Percentiles rank a stretch among this genome's conserved stretches.
Evolutionary conservation across 306 rosid genomes (phyloP).

Genomic region (Corylus heterophylla): DNA sequence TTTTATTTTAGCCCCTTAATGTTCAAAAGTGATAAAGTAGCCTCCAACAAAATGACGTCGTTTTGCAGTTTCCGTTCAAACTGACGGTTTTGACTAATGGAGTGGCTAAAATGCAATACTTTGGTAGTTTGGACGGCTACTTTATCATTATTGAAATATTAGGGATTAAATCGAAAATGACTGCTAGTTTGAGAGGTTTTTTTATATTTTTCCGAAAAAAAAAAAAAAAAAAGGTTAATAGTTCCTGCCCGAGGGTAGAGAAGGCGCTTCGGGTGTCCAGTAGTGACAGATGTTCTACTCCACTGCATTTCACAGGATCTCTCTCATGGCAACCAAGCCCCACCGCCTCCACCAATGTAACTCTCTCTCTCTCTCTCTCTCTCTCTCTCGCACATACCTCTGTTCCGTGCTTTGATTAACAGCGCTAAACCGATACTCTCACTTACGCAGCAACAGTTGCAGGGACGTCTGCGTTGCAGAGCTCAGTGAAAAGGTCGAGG

Average conservation of each 20-base stretch:
- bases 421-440: not conserved
- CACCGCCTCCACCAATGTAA: conserved; percentile 51
- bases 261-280: not conserved
- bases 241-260: not conserved
- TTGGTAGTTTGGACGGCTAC: too few species aligned
- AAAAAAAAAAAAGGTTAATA: too few species aligned
- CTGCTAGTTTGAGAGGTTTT: too few species aligned
- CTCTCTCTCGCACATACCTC: conserved; percentile 1
- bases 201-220: too few species aligned
- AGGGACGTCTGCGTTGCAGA: conserved; percentile 41
- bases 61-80: too few species aligned
- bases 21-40: too few species aligned
- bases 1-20: too few species aligned
- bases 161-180: too few species aligned
- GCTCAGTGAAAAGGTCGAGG: conserved; percentile 55
- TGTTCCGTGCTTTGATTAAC: conserved; percentile 1
- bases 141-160: too few species aligned
- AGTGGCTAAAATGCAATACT: too few species aligned
- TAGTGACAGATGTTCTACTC: conserved; percentile 39
- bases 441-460: conserved; percentile 32
- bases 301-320: conserved; percentile 26
- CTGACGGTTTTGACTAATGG: too few species aligned
- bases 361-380: not conserved
- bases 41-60: too few species aligned
- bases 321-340: conserved; percentile 61